Percentiles rank a stretch among this genome's conserved stretches.
phyloP scores from a whole-genome alignment of 2,329 filamentous ascomycete species.

The Colletotrichum sidae region DNA sequence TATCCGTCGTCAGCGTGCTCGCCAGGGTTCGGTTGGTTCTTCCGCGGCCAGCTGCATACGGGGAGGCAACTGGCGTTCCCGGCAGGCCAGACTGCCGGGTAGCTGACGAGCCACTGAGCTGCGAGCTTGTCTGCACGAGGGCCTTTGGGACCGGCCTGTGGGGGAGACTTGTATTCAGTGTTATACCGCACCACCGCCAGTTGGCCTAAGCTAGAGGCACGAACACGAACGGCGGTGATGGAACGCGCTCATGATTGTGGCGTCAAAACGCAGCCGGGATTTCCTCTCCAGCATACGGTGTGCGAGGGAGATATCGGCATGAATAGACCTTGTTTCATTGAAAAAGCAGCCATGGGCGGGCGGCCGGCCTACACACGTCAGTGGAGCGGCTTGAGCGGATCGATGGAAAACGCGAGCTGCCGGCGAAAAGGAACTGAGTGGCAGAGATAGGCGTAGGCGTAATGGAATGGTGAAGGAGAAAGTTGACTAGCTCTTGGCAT shows the following conservation, averaged over 20 bases:
- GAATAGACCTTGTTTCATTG: conserved; percentile 5
- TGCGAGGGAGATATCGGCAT: conserved; percentile 8
- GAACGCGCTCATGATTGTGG: conserved; percentile 3
- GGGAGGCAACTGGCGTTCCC: conserved; percentile 16
- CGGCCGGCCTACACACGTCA: conserved; percentile 11
- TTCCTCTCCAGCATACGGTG: neutral
- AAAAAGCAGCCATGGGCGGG: conserved; percentile 7
- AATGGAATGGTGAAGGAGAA: conserved; percentile 18
- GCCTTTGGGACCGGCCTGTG: conserved; percentile 11
- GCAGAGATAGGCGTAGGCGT: conserved; percentile 10
- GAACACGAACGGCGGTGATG: conserved; percentile 9
- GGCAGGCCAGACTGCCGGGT: conserved; percentile 22
- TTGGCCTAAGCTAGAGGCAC: conserved; percentile 1
- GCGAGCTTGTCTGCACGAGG: conserved; percentile 36
- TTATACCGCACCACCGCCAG: conserved; percentile 29
- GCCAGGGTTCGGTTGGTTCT: conserved; percentile 32
- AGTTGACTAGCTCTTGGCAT: conserved; percentile 29
- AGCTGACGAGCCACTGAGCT: conserved; percentile 33
- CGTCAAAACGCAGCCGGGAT: conserved; percentile 4
- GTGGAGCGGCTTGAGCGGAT: conserved; percentile 23
- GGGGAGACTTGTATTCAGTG: conserved; percentile 1
- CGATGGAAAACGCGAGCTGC: conserved; percentile 3
- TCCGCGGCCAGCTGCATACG: conserved; percentile 24
- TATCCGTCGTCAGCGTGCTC: conserved; percentile 15
- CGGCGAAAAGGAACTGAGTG: conserved; percentile 1